Percentiles rank a stretch among this genome's conserved stretches.
These are phyloP conservation scores for Emergomyces orientalis DNA, from an alignment of 2,329 filamentous ascomycete species.

Conservation along the genomic window DNA sequence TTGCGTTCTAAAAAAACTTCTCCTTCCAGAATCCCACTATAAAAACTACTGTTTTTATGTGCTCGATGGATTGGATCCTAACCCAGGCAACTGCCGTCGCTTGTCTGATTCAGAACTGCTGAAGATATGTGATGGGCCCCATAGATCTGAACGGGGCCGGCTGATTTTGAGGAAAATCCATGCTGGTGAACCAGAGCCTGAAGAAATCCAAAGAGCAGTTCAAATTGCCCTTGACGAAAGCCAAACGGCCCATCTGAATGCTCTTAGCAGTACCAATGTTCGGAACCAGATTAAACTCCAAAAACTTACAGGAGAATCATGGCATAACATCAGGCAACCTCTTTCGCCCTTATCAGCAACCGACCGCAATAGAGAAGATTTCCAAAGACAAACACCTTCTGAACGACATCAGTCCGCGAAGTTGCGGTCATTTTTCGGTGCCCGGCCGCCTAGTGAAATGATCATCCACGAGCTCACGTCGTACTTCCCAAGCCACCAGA, in stretches of 20 bases:
- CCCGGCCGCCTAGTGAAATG: slow-evolving; percentile 88
- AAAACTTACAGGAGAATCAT: slow-evolving; percentile 78
- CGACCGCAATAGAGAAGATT: slow-evolving; percentile 37
- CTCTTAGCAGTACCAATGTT: slow-evolving; percentile 54
- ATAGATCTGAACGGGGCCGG: slow-evolving; percentile 75
- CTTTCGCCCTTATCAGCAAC: slow-evolving; percentile 59
- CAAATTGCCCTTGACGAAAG: slow-evolving; percentile 83
- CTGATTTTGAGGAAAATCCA: slow-evolving; percentile 90
- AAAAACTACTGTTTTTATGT: slow-evolving; percentile 97
- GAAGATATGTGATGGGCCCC: slow-evolving; percentile 79
- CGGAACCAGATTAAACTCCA: slow-evolving; percentile 80
- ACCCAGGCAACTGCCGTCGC: slow-evolving; percentile 69
- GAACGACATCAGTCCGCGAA: slow-evolving; percentile 33
- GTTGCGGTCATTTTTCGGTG: slow-evolving; percentile 65
- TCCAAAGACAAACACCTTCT: slow-evolving; percentile 30
- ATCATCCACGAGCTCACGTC: slow-evolving; percentile 94
- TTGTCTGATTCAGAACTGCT: slow-evolving; percentile 81
- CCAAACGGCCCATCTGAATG: slow-evolving; percentile 59
- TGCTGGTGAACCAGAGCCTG: slow-evolving; percentile 74
- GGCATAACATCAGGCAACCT: slow-evolving; percentile 76
- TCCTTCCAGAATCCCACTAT: slow-evolving; percentile 79
- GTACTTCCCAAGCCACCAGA: slow-evolving; percentile 92
- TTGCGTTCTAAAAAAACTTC: slow-evolving; percentile 78
- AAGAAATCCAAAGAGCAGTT: slow-evolving; percentile 78
- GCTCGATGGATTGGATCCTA: slow-evolving; percentile 72